phyloP scores from a whole-genome alignment of 345 rosid genomes.

The Hypericum androsaemum region DNA sequence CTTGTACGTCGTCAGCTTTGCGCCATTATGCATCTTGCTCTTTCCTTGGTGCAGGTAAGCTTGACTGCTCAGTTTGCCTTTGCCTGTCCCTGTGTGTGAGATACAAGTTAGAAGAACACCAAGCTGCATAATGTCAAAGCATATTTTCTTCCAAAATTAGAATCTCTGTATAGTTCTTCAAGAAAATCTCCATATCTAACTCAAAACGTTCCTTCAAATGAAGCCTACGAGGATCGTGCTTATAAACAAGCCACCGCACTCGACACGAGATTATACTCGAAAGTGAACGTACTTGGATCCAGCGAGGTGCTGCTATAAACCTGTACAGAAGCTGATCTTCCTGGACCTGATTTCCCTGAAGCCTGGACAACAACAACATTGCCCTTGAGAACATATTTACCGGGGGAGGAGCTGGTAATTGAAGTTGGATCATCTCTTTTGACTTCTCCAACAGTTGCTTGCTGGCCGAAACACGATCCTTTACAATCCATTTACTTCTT shows the following conservation, averaged over 20 bases:
- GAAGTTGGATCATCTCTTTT: not conserved
- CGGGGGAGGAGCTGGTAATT: conserved; percentile 1
- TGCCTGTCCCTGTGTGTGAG: conserved; percentile 22
- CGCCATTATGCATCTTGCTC: conserved; percentile 22
- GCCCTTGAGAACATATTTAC: conserved; percentile 25
- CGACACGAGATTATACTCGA: not conserved
- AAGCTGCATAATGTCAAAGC: no score
- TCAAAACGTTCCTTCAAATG: no score
- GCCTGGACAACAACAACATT: conserved; percentile 22
- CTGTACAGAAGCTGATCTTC: conserved; percentile 37
- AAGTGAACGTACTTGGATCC: conserved; percentile 34
- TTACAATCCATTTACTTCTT: conserved; percentile 5
- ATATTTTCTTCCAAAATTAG: not conserved
- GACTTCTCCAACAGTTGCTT: conserved; percentile 1
- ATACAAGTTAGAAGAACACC: conserved; percentile 1
- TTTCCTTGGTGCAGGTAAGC: conserved; percentile 29
- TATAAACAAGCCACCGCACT: no score
- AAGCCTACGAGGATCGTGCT: no score
- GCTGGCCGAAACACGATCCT: conserved; percentile 4
- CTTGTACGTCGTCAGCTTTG: conserved; percentile 20
- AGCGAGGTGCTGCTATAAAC: conserved; percentile 33
- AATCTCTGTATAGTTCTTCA: no score
- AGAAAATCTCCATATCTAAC: no score
- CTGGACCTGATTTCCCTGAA: conserved; percentile 36
- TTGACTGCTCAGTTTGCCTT: conserved; percentile 35